Percentiles rank a stretch among this genome's conserved stretches.
Conservation (phyloP, 2,329 filamentous ascomycete genomes). For the Nigrospora oryzae region DNA sequence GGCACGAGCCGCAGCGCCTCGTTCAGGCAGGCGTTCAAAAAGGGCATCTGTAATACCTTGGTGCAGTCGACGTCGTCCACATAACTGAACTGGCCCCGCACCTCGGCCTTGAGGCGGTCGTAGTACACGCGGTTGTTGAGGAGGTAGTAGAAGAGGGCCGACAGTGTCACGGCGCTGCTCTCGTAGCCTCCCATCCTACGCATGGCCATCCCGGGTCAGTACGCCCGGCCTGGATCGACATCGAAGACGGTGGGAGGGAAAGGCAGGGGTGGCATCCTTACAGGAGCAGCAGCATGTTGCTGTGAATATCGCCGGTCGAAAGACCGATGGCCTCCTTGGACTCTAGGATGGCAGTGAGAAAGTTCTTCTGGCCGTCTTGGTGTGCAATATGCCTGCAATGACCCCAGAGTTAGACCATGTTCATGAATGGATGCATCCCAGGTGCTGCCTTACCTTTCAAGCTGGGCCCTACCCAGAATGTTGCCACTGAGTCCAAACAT, state of each 20-base stretch:
- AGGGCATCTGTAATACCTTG: constrained; percentile 15
- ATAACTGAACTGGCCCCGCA: constrained; percentile 17
- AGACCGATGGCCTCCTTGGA: background rate
- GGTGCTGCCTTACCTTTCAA: background rate
- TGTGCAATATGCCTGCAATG: background rate
- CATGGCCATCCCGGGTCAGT: background rate
- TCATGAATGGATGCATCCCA: too few relatives aligned
- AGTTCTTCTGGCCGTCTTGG: background rate
- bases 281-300: background rate
- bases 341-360: background rate
- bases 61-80: constrained; percentile 19
- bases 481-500: background rate
- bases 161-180: constrained; percentile 20
- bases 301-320: background rate
- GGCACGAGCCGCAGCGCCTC: constrained; percentile 22
- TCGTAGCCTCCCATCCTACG: background rate
- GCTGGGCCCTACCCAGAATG: background rate
- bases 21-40: constrained; percentile 24
- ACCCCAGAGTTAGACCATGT: too few relatives aligned
- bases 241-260: background rate
- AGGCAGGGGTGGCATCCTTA: background rate
- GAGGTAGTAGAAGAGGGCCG: constrained; percentile 11
- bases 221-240: too few relatives aligned
- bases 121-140: background rate
- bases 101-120: constrained; percentile 16